phyloP scores from a whole-genome alignment of 805 yeast genomes.

The Cyberlindnera subsufficiens region DNA sequence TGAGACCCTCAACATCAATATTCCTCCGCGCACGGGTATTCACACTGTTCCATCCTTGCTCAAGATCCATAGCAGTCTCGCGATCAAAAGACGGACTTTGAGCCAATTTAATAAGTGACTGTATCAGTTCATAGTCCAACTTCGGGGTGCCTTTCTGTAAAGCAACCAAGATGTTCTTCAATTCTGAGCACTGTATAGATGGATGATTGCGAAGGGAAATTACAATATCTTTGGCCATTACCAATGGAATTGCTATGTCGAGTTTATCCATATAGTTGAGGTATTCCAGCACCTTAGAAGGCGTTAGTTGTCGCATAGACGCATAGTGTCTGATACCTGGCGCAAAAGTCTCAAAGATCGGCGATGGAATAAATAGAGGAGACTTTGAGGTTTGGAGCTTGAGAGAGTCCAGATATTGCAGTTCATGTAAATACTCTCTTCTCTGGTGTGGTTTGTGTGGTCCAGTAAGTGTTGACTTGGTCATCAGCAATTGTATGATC shows the following conservation, averaged over 20 bases:
- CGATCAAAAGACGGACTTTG: not conserved
- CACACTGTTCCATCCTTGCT: slow-evolving; percentile 7
- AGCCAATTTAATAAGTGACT: not conserved
- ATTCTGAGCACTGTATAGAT: not conserved
- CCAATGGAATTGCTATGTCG: not conserved
- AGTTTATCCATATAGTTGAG: slow-evolving; percentile 3
- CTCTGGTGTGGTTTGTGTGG: slow-evolving; percentile 1
- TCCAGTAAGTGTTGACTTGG: not conserved
- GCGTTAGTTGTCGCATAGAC: slow-evolving; percentile 1
- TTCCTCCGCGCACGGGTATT: not conserved
- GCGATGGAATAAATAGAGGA: slow-evolving; percentile 7
- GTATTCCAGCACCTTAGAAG: slow-evolving; percentile 1
- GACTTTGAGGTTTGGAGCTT: not conserved
- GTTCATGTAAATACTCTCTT: slow-evolving; percentile 2
- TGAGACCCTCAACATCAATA: slow-evolving; percentile 1
- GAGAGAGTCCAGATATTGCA: slow-evolving; percentile 9
- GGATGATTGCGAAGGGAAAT: not conserved
- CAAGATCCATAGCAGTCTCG: slow-evolving; percentile 4
- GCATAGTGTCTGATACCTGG: slow-evolving; percentile 10
- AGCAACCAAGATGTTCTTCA: slow-evolving; percentile 1
- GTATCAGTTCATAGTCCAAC: not conserved
- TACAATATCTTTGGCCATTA: not conserved
- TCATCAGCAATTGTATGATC: not conserved
- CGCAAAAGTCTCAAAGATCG: slow-evolving; percentile 13
- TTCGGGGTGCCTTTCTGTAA: not conserved